phyloP scores from a whole-genome alignment of 108 stramenopile species.

The Cyclotella distinguenda region DNA sequence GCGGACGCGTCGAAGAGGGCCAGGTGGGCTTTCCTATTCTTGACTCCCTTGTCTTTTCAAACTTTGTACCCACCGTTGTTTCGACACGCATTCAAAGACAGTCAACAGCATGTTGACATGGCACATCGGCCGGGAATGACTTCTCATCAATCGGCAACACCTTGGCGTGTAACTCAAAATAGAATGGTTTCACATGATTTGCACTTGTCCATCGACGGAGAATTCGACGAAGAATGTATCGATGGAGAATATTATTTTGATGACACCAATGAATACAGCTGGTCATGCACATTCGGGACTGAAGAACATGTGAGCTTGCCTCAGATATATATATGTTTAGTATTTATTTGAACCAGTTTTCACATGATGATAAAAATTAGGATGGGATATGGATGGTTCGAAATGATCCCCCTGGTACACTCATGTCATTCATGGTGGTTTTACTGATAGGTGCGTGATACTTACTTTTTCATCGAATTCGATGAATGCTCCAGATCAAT shows the following conservation, averaged over 20 bases:
- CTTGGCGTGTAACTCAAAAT: too few relatives aligned
- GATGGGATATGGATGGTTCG: constrained; percentile 80
- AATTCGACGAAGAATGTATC: constrained; percentile 6
- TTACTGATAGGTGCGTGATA: neutral
- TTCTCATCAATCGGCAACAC: too few relatives aligned
- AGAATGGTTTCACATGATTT: neutral
- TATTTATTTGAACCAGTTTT: neutral
- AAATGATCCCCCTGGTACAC: constrained; percentile 68
- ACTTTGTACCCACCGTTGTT: too few relatives aligned
- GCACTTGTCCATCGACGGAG: neutral
- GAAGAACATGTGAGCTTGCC: constrained; percentile 13
- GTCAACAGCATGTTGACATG: too few relatives aligned
- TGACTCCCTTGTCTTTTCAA: too few relatives aligned
- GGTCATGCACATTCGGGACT: constrained; percentile 35
- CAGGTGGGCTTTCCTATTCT: too few relatives aligned
- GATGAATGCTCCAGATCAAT: neutral
- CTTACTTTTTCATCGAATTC: neutral
- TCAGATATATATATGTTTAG: neutral
- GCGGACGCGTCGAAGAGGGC: too few relatives aligned
- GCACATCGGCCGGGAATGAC: too few relatives aligned
- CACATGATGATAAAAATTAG: constrained; percentile 4
- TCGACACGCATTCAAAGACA: too few relatives aligned
- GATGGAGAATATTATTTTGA: constrained; percentile 37
- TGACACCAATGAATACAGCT: constrained; percentile 39
- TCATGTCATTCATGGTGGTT: constrained; percentile 53